Base-by-base conservation (phyloP, 257 asterid species). In the Salvia rosmarinus region DNA sequence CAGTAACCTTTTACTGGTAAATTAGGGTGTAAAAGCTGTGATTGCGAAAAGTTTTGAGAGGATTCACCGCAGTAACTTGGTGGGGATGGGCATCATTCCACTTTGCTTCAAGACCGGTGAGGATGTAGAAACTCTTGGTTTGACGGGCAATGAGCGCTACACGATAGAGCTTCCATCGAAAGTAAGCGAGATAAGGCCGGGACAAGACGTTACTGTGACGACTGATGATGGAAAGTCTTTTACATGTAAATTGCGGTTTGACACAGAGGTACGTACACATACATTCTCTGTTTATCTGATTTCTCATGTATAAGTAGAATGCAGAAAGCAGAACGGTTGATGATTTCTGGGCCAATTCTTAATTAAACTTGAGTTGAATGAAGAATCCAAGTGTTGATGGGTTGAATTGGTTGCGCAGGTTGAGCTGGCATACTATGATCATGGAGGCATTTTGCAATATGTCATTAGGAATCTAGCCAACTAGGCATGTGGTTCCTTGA, bases 1-100 rank as follows among this genome's bases (percentile, higher is more conserved):
- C n/a, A n/a, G n/a, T n/a, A n/a, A n/a, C n/a, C n/a, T n/a, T n/a
- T n/a, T n/a, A n/a, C n/a, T n/a, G n/a, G n/a, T n/a, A 61, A 34
- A 73, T 58, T 72, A 92, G 98, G 98, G 98, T 71, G 97, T 93
- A 35, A 93, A 86, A 89, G 98, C 97, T 9, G 98, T 93, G 75
- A 93, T 93, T 46, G 87, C 98, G 61, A 93, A 90, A 73, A 93
- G 97, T 70, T 93, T 87, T 64, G 98, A 93, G 89, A 88, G 96
- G 79, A 93, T 93, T 64, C 97, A 93, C 63, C 95, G 98, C 43
- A 93, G 98, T 72, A 93, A 93, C 82, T 85, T 93, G 68, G 98
- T 87, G 3, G 98, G 98, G 25, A 90, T 90, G 98, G 98, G 98
- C 72, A 89, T 90, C 5, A 52, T 93, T 77, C 98, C 98, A 42